Evolutionary conservation across 805 yeast genomes (phyloP), one percentile per base, ranked within the genome.

Genomic region (Cyberlindnera misumaiensis): DNA sequence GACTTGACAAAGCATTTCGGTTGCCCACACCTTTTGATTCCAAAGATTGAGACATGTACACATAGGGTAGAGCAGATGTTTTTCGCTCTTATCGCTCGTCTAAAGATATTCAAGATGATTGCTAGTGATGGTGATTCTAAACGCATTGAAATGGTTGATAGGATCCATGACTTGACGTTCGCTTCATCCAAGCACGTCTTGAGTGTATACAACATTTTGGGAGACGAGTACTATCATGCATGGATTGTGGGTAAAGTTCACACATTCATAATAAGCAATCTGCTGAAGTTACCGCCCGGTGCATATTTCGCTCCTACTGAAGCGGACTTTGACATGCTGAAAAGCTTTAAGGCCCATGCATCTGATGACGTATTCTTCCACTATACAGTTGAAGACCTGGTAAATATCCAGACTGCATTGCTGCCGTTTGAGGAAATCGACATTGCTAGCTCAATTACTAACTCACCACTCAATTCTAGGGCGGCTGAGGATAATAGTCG

Each of bases 211-310:
- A 36, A 34, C n/a, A 30, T 32, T 4, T 29, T 52, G 11, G 35
- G 54, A 10, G 52, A 51, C 18, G 38, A 30, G 2, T 55, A 55
- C 33, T 55, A 53, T 34, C 59, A 53, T 33, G 36, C 49, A 2
- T 55, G 59, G 59, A 46, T 46, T 11, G 45, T 47, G 8, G 38
- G 45, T 14, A 55, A 51, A 30, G 43, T 52, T 20, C 55, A 53
- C 31, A 15, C 44, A 1, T 46, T 34, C 30, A 52, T 54, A 1
- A 17, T 40, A 3, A 34, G 40, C 11, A 44, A 37, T 4, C 11
- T 51, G 22, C 26, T 52, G 20, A 30, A 32, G 7, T 24, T 41
- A 28, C 42, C 30, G 15, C 28, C 11, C 3, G 36, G 36, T 3
- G 24, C 12, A 11, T 16, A 26, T n/a, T 4, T 17, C 11, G 18